Evolutionary conservation across 2,329 filamentous ascomycete genomes (phyloP).

Genomic region (Helotiales sp.): DNA sequence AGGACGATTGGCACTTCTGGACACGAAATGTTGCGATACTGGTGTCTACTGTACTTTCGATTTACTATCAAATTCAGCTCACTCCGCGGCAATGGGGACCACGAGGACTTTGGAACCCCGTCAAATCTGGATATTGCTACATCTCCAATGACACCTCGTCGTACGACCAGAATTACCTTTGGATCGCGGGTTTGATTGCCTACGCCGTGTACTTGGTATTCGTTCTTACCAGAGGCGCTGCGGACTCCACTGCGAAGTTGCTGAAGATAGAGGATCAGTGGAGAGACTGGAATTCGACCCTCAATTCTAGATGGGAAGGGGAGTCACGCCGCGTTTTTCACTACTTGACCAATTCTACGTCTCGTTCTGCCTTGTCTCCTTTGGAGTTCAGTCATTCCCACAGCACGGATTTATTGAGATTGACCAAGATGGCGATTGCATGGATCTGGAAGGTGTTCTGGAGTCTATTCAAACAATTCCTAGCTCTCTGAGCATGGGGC

Average conservation of each 20-base stretch:
- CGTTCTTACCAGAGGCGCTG: neutral
- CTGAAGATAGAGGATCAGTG: neutral
- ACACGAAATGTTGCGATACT: slow-evolving; percentile 4
- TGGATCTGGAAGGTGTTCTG: neutral
- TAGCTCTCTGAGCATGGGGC: slow-evolving; percentile 15
- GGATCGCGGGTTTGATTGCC: slow-evolving; percentile 11
- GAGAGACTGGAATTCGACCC: neutral
- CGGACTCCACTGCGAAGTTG: neutral
- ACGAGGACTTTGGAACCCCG: slow-evolving; percentile 8
- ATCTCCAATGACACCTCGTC: slow-evolving; percentile 11
- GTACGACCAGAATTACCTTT: slow-evolving; percentile 9
- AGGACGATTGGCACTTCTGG: slow-evolving; percentile 10
- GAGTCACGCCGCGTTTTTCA: neutral
- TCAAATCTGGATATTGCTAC: slow-evolving; percentile 13
- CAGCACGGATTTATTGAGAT: neutral
- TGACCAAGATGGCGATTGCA: neutral
- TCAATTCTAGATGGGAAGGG: neutral
- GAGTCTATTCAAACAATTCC: slow-evolving; percentile 1
- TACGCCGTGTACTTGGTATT: slow-evolving; percentile 9
- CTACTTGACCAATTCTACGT: neutral
- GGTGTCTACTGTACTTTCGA: slow-evolving; percentile 4
- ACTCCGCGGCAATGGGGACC: slow-evolving; percentile 1
- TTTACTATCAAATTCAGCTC: slow-evolving; percentile 7
- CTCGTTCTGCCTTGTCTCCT: neutral
- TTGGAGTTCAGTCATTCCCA: neutral